phyloP scores from a whole-genome alignment of 306 rosid genomes.

The Rosa persica region DNA sequence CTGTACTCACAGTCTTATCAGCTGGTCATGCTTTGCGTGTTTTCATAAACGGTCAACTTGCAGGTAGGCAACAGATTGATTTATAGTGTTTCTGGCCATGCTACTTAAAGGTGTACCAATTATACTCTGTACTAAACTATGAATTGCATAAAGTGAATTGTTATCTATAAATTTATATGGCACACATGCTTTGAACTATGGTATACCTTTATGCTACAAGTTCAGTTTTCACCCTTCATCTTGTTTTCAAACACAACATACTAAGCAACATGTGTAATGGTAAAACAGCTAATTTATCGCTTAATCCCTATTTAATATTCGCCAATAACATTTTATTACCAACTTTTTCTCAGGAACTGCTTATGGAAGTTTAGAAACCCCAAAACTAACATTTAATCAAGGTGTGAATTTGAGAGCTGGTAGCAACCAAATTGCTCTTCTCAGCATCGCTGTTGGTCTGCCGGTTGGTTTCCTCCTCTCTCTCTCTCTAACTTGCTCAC shows the following conservation, averaged over 20 bases:
- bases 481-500: background rate
- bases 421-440: conserved; percentile 75
- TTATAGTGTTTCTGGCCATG: background rate
- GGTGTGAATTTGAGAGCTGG: conserved; percentile 82
- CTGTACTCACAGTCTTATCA: conserved; percentile 70
- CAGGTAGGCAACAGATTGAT: conserved; percentile 51
- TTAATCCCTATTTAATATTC: background rate
- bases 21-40: conserved; percentile 99
- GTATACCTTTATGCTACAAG: background rate
- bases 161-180: background rate
- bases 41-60: conserved; percentile 70
- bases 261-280: background rate
- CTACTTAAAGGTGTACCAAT: background rate
- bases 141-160: background rate
- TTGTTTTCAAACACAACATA: conserved; percentile 4
- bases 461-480: conserved; percentile 63
- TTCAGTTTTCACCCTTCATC: background rate
- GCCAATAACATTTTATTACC: conserved; percentile 14
- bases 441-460: conserved; percentile 96
- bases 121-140: background rate
- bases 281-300: background rate
- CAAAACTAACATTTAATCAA: conserved; percentile 72
- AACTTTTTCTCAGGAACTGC: conserved; percentile 60
- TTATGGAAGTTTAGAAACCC: conserved; percentile 82
- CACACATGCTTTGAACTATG: background rate